Evolutionary conservation across 2,329 filamentous ascomycete genomes (phyloP).

Genomic region (Hyphodiscus sp.): DNA sequence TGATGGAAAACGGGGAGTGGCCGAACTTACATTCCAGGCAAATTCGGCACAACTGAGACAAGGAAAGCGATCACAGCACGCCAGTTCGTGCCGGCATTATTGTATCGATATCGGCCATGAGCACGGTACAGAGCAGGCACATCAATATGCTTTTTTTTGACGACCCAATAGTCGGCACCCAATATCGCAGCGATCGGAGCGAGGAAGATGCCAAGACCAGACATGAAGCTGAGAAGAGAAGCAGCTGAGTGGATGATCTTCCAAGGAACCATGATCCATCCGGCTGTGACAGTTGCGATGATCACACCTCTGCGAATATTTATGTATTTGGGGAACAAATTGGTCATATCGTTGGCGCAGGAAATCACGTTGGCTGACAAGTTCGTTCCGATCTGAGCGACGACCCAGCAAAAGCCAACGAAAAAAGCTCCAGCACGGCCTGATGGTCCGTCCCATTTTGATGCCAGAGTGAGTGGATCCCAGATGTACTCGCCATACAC

Average conservation of each 20-base stretch:
- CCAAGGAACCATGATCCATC: slow-evolving; percentile 40
- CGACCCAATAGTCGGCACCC: slow-evolving; percentile 30
- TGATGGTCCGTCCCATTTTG: slow-evolving; percentile 21
- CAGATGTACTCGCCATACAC: slow-evolving; percentile 29
- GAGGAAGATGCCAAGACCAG: slow-evolving; percentile 32
- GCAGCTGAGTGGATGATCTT: slow-evolving; percentile 35
- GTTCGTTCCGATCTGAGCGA: slow-evolving; percentile 33
- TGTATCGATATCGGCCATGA: slow-evolving; percentile 23
- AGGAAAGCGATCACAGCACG: slow-evolving; percentile 22
- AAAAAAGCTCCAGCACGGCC: slow-evolving; percentile 30
- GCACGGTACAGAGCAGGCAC: slow-evolving; percentile 31
- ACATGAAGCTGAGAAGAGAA: slow-evolving; percentile 29
- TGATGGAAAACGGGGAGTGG: background rate
- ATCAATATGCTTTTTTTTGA: slow-evolving; percentile 29
- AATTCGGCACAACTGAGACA: slow-evolving; percentile 19
- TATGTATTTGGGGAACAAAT: slow-evolving; percentile 43
- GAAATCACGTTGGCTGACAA: slow-evolving; percentile 35
- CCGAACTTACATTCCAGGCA: slow-evolving; percentile 19
- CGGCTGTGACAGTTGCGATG: slow-evolving; percentile 35
- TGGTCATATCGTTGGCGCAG: slow-evolving; percentile 35
- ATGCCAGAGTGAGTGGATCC: slow-evolving; percentile 25
- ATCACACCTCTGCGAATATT: slow-evolving; percentile 43
- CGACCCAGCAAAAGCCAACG: slow-evolving; percentile 26
- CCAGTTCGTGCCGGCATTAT: slow-evolving; percentile 22
- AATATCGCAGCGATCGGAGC: slow-evolving; percentile 32